phyloP scores from a whole-genome alignment of 1,284 basidiomycete species.

The Melanopsichium pennsylvanicum region DNA sequence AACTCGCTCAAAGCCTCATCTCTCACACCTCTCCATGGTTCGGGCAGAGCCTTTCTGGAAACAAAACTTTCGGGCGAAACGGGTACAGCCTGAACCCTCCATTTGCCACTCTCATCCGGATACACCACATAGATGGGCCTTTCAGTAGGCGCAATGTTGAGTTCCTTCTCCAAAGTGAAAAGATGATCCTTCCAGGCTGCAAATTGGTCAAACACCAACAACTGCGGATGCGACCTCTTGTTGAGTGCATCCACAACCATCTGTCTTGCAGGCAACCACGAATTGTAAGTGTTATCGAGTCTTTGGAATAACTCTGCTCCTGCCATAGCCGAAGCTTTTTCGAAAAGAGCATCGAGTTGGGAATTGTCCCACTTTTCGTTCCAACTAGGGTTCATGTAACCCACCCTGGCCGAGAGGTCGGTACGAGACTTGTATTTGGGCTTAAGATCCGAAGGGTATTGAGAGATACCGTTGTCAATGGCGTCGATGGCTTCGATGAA shows the following conservation, averaged over 20 bases:
- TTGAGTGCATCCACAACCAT: conserved; percentile 77
- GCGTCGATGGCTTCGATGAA: conserved; percentile 95
- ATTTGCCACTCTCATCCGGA: conserved; percentile 77
- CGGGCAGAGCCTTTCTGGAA: conserved; percentile 89
- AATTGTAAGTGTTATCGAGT: conserved; percentile 82
- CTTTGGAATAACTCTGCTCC: conserved; percentile 85
- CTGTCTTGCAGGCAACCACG: conserved; percentile 91
- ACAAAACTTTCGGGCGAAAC: conserved; percentile 82
- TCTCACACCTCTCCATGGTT: conserved; percentile 88
- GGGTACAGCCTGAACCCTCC: conserved; percentile 94
- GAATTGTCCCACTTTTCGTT: conserved; percentile 52
- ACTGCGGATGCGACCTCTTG: conserved; percentile 71
- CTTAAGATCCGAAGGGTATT: conserved; percentile 51
- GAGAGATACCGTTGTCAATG: conserved; percentile 73
- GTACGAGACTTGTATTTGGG: conserved; percentile 62
- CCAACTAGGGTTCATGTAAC: conserved; percentile 62
- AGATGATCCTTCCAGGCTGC: conserved; percentile 95
- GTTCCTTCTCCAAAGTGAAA: conserved; percentile 77
- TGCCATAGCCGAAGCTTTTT: conserved; percentile 80
- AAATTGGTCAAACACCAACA: conserved; percentile 82
- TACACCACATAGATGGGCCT: conserved; percentile 84
- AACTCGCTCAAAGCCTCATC: conserved; percentile 80
- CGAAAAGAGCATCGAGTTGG: conserved; percentile 70
- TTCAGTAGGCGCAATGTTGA: conserved; percentile 63
- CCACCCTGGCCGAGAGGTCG: conserved; percentile 60